Conservation (phyloP, 2,329 filamentous ascomycete genomes). For the Parastagonospora avenae region DNA sequence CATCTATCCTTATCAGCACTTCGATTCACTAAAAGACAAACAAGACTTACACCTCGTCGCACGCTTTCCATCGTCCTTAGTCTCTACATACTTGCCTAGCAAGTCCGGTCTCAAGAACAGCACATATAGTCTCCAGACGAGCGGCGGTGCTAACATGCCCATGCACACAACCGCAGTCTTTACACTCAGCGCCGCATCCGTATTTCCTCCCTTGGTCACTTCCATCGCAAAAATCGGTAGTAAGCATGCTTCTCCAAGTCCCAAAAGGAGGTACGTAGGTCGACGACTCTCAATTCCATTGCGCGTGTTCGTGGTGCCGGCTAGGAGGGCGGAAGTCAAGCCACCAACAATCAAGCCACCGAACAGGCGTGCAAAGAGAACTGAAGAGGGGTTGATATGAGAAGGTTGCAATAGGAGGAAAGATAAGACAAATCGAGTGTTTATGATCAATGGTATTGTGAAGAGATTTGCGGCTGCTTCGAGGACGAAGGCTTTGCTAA, state of each 20-base stretch:
- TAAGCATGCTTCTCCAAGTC: conserved; percentile 23
- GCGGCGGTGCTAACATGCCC: conserved; percentile 20
- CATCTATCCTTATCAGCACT: neutral
- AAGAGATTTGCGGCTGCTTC: conserved; percentile 36
- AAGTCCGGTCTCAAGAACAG: conserved; percentile 27
- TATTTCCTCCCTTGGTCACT: conserved; percentile 17
- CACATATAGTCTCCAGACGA: conserved; percentile 34
- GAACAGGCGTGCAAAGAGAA: conserved; percentile 33
- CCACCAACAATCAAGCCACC: conserved; percentile 29
- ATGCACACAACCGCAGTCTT: conserved; percentile 20
- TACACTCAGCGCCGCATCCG: conserved; percentile 24
- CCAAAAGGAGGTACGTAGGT: conserved; percentile 28
- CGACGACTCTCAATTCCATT: conserved; percentile 32
- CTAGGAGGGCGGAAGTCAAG: conserved; percentile 26
- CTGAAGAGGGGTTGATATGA: conserved; percentile 26
- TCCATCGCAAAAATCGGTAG: conserved; percentile 28
- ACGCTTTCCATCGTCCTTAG: neutral
- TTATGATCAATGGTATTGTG: conserved; percentile 30
- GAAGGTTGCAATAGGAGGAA: conserved; percentile 24
- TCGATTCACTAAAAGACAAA: neutral
- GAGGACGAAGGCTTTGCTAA: conserved; percentile 33
- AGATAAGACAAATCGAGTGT: conserved; percentile 26
- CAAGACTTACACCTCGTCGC: conserved; percentile 11
- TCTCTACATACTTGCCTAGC: conserved; percentile 25
- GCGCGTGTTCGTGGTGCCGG: conserved; percentile 27